Base-by-base conservation (phyloP, 2,329 filamentous ascomycete genomes). In the Pseudopyrenochaeta lycopersici region DNA sequence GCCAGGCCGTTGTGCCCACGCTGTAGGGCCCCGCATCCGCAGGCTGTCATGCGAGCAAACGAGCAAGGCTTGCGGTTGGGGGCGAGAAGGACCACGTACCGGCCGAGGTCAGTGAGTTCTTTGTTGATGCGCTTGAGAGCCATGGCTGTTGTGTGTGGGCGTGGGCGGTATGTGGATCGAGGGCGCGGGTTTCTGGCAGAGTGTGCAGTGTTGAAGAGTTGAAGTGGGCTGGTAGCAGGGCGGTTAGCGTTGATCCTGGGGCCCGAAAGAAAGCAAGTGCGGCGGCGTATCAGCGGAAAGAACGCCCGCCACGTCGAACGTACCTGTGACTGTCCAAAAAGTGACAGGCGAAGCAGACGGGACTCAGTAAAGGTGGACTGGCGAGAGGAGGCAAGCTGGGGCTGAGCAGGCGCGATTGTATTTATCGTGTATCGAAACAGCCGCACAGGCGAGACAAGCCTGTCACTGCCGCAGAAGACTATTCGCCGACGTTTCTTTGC, bases 81-180 rank as follows among this genome's bases (percentile, higher is more conserved):
- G 51, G 60, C 58, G 53, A 23, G 49, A 39, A 42, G 36, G 55
- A 57, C 59, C 54, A 78, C 79, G 67, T 81, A 94, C 91, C 91
- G 90, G 83, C 91, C 91, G 80, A 95, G 85, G 78, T 95, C 91
- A 80, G 90, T 89, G 78, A 95, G 87, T 82, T 95, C 91, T 88
- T 93, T 95, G 86, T 94, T 94, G 81, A 95, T 95, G 81, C 91
- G 88, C 89, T 95, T 95, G 73, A 95, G 86, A 80, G 91, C 91
- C 91, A 95, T 95, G 58, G 67, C 49, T 55, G 40, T 42, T 68
- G 63, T 67, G 63, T 65, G 47, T 60, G 58, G 58, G 54, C 57
- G 56, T 63, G 60, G 59, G 59, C 52, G 51, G 56, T 49, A 42
- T 35, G 53, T 54, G 50, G 54, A 52, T 49, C 47, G 56, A 52